Percentiles rank a stretch among this genome's conserved stretches.
These are phyloP conservation scores for Syzygium oleosum DNA, from an alignment of 345 rosid genomes.

Conservation along the genomic window DNA sequence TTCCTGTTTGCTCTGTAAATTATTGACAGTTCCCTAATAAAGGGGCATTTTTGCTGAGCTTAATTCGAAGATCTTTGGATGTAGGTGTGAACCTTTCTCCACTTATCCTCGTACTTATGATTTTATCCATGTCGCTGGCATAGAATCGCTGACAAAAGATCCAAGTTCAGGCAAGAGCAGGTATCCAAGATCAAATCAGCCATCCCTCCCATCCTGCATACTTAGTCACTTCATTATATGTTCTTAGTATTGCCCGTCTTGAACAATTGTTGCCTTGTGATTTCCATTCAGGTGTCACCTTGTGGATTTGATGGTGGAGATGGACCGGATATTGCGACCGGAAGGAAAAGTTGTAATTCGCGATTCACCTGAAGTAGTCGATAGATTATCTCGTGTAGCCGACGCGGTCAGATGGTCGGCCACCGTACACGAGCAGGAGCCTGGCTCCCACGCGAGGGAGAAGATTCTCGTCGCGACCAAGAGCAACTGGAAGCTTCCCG, in stretches of 20 bases:
- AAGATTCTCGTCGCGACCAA: conserved; percentile 72
- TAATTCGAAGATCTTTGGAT: conserved; percentile 8
- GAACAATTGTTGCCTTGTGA: background rate
- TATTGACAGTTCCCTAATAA: background rate
- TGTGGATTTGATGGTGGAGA: conserved; percentile 91
- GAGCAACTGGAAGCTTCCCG: conserved; percentile 47
- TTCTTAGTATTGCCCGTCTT: background rate
- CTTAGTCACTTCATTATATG: background rate
- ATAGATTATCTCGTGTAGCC: conserved; percentile 59
- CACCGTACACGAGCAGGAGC: conserved; percentile 63
- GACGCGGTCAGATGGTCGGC: conserved; percentile 69
- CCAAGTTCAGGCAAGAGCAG: conserved; percentile 42
- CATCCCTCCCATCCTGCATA: background rate
- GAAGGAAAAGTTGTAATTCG: conserved; percentile 74
- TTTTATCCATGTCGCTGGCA: conserved; percentile 76
- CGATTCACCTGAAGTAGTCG: conserved; percentile 82
- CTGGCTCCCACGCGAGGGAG: conserved; percentile 73
- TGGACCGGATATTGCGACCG: conserved; percentile 89
- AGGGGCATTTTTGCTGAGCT: background rate
- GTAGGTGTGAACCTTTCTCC: conserved; percentile 98
- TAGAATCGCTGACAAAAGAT: conserved; percentile 60
- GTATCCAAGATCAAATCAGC: conserved; percentile 5
- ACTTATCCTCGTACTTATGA: conserved; percentile 96
- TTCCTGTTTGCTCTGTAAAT: background rate
- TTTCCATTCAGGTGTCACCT: conserved; percentile 64